Evolutionary conservation across 2,329 filamentous ascomycete species (phyloP).

Genomic region (Blastomyces gilchristii): DNA sequence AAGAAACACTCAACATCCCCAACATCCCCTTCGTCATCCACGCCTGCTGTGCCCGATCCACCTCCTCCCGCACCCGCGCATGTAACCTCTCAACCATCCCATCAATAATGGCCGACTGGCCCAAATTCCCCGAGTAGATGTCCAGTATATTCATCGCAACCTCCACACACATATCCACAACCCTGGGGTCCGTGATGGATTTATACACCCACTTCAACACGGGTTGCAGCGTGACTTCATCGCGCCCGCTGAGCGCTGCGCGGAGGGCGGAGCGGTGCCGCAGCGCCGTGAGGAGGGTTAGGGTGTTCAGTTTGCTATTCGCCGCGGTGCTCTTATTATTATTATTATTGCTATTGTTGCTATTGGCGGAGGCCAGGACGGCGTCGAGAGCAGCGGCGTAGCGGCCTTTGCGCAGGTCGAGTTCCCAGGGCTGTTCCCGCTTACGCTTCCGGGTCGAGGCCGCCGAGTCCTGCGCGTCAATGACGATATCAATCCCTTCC

Average conservation of each 20-base stretch:
- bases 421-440: constrained; percentile 67
- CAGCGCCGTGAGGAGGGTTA: constrained; percentile 74
- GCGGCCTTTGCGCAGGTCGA: constrained; percentile 63
- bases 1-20: constrained; percentile 50
- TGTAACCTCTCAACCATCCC: constrained; percentile 59
- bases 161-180: constrained; percentile 72
- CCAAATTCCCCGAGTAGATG: constrained; percentile 72
- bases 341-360: constrained; percentile 36
- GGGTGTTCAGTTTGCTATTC: constrained; percentile 49
- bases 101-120: constrained; percentile 62
- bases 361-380: constrained; percentile 46
- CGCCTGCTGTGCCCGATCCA: constrained; percentile 74
- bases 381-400: constrained; percentile 71
- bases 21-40: constrained; percentile 80
- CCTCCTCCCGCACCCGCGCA: constrained; percentile 60
- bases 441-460: constrained; percentile 44
- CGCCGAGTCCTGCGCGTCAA: constrained; percentile 51
- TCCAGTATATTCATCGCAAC: constrained; percentile 74
- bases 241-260: constrained; percentile 66
- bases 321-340: constrained; percentile 43
- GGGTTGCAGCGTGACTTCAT: constrained; percentile 71
- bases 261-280: constrained; percentile 79
- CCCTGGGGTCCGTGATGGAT: constrained; percentile 71
- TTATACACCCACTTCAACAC: constrained; percentile 73
- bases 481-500: constrained; percentile 78